phyloP scores from a whole-genome alignment of 345 rosid species.

The Leavenworthia alabamica region DNA sequence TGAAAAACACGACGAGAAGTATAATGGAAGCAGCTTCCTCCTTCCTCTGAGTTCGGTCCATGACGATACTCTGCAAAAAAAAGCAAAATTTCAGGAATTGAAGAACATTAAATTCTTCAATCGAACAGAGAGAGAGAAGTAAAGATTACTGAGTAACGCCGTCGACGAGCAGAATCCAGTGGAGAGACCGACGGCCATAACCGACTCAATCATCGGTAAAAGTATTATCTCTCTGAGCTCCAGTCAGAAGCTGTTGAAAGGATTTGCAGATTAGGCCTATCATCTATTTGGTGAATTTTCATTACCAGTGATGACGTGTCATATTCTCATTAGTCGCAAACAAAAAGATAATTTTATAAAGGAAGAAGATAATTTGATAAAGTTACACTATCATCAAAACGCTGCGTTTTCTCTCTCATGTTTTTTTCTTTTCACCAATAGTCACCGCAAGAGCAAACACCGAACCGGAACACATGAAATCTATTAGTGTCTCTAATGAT shows the following conservation, averaged over 20 bases:
- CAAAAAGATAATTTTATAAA: too few species aligned
- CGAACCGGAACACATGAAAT: slow-evolving; percentile 57
- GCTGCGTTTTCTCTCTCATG: slow-evolving; percentile 4
- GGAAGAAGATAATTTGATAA: too few species aligned
- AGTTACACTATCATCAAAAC: slow-evolving; percentile 6
- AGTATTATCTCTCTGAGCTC: slow-evolving; percentile 10
- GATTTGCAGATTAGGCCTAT: slow-evolving; percentile 30
- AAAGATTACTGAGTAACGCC: slow-evolving; percentile 41
- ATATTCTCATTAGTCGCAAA: neutral
- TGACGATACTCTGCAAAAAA: slow-evolving; percentile 43
- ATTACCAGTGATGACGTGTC: slow-evolving; percentile 15
- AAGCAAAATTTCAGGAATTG: neutral
- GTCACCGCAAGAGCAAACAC: slow-evolving; percentile 67
- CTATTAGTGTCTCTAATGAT: slow-evolving; percentile 55
- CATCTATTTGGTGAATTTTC: slow-evolving; percentile 12
- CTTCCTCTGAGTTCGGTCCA: slow-evolving; percentile 41
- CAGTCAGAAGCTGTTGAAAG: slow-evolving; percentile 3
- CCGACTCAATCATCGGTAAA: slow-evolving; percentile 48
- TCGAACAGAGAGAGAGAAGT: neutral
- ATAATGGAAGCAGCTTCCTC: slow-evolving; percentile 32
- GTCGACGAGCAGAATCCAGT: slow-evolving; percentile 47
- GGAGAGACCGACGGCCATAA: slow-evolving; percentile 60
- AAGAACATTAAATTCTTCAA: neutral
- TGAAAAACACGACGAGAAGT: slow-evolving; percentile 35
- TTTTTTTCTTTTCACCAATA: slow-evolving; percentile 41